Conservation (phyloP, 352 stramenopile species). For the Thraustochytrium sp. region DNA sequence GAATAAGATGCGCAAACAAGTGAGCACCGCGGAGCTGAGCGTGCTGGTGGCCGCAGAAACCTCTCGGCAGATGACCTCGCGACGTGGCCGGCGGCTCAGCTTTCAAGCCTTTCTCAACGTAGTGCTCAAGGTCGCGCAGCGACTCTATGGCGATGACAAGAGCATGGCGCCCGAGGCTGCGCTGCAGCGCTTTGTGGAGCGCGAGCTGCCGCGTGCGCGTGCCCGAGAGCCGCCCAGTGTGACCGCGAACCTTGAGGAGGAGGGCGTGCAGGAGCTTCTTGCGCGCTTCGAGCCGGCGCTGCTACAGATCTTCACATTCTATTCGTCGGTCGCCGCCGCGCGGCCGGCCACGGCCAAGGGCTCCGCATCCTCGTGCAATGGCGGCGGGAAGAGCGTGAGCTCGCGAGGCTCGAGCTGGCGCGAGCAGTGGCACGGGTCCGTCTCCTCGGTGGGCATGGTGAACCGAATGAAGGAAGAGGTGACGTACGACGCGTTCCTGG, state of each 20-base stretch:
- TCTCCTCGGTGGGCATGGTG: background rate
- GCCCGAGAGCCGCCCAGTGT: conserved; percentile 45
- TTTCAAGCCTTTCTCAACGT: conserved; percentile 53
- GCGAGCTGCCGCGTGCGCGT: conserved; percentile 52
- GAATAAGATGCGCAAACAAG: too few relatives aligned
- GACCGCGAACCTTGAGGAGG: conserved; percentile 45
- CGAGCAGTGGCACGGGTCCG: too few relatives aligned
- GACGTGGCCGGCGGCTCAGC: conserved; percentile 44
- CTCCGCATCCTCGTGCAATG: background rate
- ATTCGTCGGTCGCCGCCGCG: conserved; percentile 35
- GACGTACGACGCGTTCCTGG: conserved; percentile 50
- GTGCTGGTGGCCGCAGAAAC: conserved; percentile 41
- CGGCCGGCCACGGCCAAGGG: background rate
- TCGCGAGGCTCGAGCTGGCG: too few relatives aligned
- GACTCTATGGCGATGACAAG: conserved; percentile 14
- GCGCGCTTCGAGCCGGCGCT: conserved; percentile 51
- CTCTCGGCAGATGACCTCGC: conserved; percentile 32
- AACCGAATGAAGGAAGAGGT: conserved; percentile 50
- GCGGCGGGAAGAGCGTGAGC: background rate
- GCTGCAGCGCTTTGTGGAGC: conserved; percentile 54
- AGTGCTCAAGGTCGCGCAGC: conserved; percentile 46
- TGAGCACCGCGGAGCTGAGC: conserved; percentile 44
- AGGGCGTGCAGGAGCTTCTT: conserved; percentile 47
- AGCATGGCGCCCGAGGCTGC: conserved; percentile 32
- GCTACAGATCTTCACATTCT: conserved; percentile 54